These are phyloP conservation scores for Chlamydomonas urium DNA, from an alignment of 139 green algal genomes.

Conservation along the genomic window DNA sequence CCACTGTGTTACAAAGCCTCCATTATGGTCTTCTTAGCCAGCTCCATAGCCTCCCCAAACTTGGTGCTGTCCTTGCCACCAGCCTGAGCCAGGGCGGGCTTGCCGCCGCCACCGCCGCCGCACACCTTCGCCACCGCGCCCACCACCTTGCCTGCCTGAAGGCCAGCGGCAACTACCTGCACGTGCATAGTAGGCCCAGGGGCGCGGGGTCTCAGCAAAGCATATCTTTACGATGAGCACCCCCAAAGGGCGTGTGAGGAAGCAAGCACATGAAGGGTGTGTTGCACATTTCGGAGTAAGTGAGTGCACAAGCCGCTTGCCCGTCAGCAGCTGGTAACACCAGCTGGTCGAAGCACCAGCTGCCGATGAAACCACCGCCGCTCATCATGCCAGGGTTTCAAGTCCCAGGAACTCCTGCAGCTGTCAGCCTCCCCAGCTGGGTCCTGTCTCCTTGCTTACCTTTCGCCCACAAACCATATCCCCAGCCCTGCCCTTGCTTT, in stretches of 20 bases:
- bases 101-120: constrained; percentile 84
- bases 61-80: constrained; percentile 71
- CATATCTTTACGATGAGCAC: too few species aligned
- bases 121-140: constrained; percentile 83
- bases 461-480: not conserved
- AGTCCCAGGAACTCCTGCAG: too few species aligned
- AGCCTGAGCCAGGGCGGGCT: constrained; percentile 83
- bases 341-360: too few species aligned
- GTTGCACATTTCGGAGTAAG: too few species aligned
- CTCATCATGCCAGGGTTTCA: too few species aligned
- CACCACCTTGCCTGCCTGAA: constrained; percentile 83
- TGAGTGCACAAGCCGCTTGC: too few species aligned
- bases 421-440: not conserved
- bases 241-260: too few species aligned
- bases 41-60: constrained; percentile 45
- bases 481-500: not conserved
- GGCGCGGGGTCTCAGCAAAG: too few species aligned
- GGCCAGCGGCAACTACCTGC: constrained; percentile 46
- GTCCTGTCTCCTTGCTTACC: constrained; percentile 6
- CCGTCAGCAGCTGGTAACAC: too few species aligned
- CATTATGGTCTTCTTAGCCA: constrained; percentile 34
- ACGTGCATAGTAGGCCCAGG: too few species aligned
- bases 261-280: too few species aligned
- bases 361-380: too few species aligned
- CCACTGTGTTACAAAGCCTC: constrained; percentile 32